Percentiles rank a stretch among this genome's conserved stretches.
Evolutionary conservation across 2,329 filamentous ascomycete species (phyloP).

Genomic region (Fusarium sp.): DNA sequence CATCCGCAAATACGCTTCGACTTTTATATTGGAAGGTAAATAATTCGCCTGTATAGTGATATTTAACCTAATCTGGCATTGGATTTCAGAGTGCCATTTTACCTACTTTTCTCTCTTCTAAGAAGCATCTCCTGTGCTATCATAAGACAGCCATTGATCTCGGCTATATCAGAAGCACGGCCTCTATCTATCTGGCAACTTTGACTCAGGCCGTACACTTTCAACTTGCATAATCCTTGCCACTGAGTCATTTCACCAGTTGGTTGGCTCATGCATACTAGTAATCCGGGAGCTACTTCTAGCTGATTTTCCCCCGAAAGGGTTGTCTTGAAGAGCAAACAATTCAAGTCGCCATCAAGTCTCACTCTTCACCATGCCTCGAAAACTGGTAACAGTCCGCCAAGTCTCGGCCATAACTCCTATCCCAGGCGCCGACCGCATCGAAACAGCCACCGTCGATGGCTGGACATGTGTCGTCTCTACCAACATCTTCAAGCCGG

Average conservation of each 20-base stretch:
- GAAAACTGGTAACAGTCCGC: slow-evolving; percentile 41
- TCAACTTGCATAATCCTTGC: background rate
- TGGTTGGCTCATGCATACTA: background rate
- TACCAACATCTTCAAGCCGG: slow-evolving; percentile 20
- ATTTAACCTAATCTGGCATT: background rate
- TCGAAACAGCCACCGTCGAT: slow-evolving; percentile 35
- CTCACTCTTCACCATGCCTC: slow-evolving; percentile 22
- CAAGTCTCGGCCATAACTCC: slow-evolving; percentile 30
- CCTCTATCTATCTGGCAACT: background rate
- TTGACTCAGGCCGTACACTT: slow-evolving; percentile 8
- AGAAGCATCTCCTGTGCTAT: background rate
- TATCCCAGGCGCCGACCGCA: slow-evolving; percentile 38
- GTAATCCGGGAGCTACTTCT: background rate
- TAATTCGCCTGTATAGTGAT: background rate
- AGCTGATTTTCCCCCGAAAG: background rate
- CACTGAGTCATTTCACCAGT: slow-evolving; percentile 27
- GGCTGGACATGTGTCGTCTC: slow-evolving; percentile 42
- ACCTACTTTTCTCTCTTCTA: background rate
- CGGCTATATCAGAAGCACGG: background rate
- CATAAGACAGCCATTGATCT: background rate
- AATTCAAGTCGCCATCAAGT: background rate
- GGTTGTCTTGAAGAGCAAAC: background rate
- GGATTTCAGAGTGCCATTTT: too few relatives aligned
- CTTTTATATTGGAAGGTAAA: background rate
- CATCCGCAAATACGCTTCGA: background rate